Percentiles rank a stretch among this genome's conserved stretches.
Evolutionary conservation across 2,329 filamentous ascomycete genomes (phyloP).

Genomic region (Aspergillus latus): DNA sequence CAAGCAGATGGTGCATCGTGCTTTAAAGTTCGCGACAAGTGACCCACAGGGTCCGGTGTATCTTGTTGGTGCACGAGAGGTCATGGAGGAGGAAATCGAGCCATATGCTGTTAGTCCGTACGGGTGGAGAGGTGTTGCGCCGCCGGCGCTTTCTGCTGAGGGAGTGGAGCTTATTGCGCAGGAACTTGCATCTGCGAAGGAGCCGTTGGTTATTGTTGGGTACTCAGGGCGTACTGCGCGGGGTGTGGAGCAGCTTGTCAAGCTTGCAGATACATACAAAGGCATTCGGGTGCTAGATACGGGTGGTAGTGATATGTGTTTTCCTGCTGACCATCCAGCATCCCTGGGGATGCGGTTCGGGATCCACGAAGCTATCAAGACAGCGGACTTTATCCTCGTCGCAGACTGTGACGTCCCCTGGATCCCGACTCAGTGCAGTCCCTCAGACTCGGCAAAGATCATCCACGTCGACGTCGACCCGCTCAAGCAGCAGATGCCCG

Average conservation of each 20-base stretch:
- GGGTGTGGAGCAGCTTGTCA: slow-evolving; percentile 47
- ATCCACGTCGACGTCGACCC: slow-evolving; percentile 68
- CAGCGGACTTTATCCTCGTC: slow-evolving; percentile 80
- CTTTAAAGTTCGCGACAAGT: slow-evolving; percentile 75
- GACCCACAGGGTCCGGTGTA: slow-evolving; percentile 80
- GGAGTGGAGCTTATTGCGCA: slow-evolving; percentile 46
- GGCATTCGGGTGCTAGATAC: slow-evolving; percentile 54
- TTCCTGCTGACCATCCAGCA: slow-evolving; percentile 49
- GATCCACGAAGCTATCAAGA: slow-evolving; percentile 68
- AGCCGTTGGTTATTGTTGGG: slow-evolving; percentile 52
- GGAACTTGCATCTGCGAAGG: slow-evolving; percentile 48
- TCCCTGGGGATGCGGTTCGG: slow-evolving; percentile 74
- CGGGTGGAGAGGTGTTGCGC: slow-evolving; percentile 69
- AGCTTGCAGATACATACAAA: slow-evolving; percentile 48
- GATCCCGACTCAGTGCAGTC: slow-evolving; percentile 75
- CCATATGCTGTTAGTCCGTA: slow-evolving; percentile 68
- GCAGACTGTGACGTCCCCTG: slow-evolving; percentile 90
- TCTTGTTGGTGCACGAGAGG: slow-evolving; percentile 72
- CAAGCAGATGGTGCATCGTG: slow-evolving; percentile 85
- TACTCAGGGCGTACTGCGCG: slow-evolving; percentile 50
- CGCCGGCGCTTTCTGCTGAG: slow-evolving; percentile 59
- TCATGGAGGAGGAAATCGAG: slow-evolving; percentile 80
- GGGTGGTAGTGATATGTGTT: slow-evolving; percentile 55
- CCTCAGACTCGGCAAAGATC: slow-evolving; percentile 57
- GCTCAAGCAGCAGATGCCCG: slow-evolving; percentile 70